Conservation (phyloP, 148 eudicot species). For the Vaccinium macrocarpon region DNA sequence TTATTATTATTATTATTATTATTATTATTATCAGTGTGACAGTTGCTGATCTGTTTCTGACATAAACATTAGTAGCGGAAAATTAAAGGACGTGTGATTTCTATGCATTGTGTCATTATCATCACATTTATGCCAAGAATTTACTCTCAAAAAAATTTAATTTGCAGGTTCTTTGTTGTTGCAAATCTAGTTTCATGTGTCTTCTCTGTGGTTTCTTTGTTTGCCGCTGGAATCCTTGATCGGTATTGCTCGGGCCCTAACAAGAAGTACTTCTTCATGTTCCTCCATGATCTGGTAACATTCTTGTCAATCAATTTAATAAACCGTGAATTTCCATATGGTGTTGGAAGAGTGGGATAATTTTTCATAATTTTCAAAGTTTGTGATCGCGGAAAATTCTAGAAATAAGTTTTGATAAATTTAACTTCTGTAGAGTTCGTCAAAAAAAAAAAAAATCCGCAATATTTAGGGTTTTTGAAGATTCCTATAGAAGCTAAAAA, state of each 20-base stretch:
- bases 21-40: too few relatives aligned
- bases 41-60: too few relatives aligned
- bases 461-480: neutral
- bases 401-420: too few relatives aligned
- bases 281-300: conserved; percentile 74
- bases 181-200: conserved; percentile 46
- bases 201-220: conserved; percentile 37
- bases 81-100: too few relatives aligned
- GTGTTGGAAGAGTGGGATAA: neutral
- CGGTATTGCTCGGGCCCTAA: conserved; percentile 19
- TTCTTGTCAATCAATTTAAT: too few relatives aligned
- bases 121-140: too few relatives aligned
- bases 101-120: too few relatives aligned
- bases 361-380: neutral
- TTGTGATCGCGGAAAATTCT: too few relatives aligned
- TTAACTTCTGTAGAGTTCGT: neutral
- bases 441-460: too few relatives aligned
- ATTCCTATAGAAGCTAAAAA: neutral
- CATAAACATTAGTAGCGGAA: too few relatives aligned
- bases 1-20: too few relatives aligned
- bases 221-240: conserved; percentile 28
- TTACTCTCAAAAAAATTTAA: neutral
- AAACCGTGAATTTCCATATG: neutral
- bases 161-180: conserved; percentile 51
- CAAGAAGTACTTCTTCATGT: conserved; percentile 43